Percentiles rank a stretch among this genome's conserved stretches.
These are phyloP conservation scores for Nakaseomyces uthaithaninus DNA, from an alignment of 1,139 yeast genomes.

Conservation along the genomic window DNA sequence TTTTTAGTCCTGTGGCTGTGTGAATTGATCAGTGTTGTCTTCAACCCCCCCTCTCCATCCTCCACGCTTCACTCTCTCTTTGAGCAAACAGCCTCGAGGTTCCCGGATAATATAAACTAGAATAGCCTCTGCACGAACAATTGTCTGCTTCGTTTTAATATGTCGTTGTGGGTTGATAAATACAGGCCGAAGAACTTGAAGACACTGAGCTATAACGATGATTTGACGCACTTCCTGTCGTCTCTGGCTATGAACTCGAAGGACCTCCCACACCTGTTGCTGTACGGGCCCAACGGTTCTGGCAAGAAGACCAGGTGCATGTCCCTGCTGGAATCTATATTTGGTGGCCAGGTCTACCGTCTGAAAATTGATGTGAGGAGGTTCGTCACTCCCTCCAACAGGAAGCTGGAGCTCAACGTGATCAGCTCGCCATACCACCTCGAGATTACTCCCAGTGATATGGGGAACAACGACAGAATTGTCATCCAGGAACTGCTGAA, in stretches of 20 bases:
- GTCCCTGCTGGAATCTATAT: conserved; percentile 69
- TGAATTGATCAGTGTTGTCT: no score
- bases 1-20: no score
- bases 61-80: no score
- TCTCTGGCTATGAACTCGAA: conserved; percentile 40
- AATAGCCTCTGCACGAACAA: no score
- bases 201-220: conserved; percentile 57
- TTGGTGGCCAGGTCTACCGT: conserved; percentile 73
- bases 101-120: no score
- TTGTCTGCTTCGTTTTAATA: conserved; percentile 22
- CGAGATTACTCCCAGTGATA: conserved; percentile 94
- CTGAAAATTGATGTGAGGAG: conserved; percentile 85
- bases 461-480: conserved; percentile 91
- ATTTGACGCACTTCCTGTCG: conserved; percentile 53
- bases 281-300: conserved; percentile 94
- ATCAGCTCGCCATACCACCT: conserved; percentile 84
- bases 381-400: conserved; percentile 59
- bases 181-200: conserved; percentile 70
- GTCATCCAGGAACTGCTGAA: conserved; percentile 90
- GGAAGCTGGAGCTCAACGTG: conserved; percentile 83
- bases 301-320: conserved; percentile 94
- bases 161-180: conserved; percentile 97
- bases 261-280: conserved; percentile 85
- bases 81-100: no score
- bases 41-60: no score